Evolutionary conservation across 345 rosid species (phyloP).

Genomic region (Lepidium didymum): DNA sequence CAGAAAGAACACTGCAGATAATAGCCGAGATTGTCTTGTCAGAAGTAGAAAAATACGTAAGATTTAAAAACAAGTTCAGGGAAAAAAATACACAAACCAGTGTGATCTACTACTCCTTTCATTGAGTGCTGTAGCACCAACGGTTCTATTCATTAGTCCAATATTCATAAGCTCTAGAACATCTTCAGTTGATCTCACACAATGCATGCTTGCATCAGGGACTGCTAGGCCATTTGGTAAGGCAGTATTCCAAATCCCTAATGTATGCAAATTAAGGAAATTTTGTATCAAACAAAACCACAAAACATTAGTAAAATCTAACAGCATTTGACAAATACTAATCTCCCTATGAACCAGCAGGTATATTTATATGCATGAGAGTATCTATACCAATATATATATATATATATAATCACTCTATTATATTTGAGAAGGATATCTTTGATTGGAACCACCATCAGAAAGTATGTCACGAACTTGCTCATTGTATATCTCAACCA

Average conservation of each 20-base stretch:
- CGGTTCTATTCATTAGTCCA: conserved; percentile 80
- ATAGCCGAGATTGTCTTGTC: background rate
- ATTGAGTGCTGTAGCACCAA: conserved; percentile 87
- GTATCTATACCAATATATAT: background rate
- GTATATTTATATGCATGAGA: background rate
- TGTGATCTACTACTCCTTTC: conserved; percentile 99
- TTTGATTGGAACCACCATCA: conserved; percentile 53
- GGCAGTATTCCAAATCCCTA: conserved; percentile 92
- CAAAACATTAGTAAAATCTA: background rate
- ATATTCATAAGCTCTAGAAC: conserved; percentile 80
- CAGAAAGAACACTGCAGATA: conserved; percentile 75
- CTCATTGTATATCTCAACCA: conserved; percentile 97
- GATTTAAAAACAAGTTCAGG: background rate
- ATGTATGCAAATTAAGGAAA: conserved; percentile 83
- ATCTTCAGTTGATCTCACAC: conserved; percentile 72
- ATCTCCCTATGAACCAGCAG: background rate
- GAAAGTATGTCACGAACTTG: conserved; percentile 96
- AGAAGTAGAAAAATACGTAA: background rate
- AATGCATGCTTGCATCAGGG: conserved; percentile 92
- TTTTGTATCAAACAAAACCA: background rate
- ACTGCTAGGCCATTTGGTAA: conserved; percentile 98
- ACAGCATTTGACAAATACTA: background rate
- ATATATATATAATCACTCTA: background rate
- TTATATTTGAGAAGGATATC: conserved; percentile 65
- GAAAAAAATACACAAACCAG: conserved; percentile 43